A percentile compares a stretch with the other conserved stretches of the same genome.
Conservation (phyloP, 306 rosid species). For the Cajanus cajan region DNA sequence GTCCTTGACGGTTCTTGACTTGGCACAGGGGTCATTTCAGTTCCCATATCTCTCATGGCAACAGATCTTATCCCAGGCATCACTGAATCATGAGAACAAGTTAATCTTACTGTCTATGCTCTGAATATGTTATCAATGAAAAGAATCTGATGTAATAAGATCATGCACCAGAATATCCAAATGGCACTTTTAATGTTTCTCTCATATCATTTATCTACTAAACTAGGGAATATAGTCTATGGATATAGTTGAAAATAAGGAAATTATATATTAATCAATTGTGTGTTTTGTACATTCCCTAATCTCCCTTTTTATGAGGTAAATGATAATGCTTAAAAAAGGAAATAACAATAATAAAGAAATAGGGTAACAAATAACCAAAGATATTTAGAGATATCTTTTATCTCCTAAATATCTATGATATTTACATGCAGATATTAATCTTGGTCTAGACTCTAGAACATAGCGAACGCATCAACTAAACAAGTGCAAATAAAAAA, state of each 20-base stretch:
- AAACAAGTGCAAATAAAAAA: neutral
- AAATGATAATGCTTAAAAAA: no score
- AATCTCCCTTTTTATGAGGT: no score
- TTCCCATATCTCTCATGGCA: constrained; percentile 99
- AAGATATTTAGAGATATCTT: no score
- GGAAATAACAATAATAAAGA: no score
- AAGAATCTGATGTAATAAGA: neutral
- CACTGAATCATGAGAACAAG: constrained; percentile 50
- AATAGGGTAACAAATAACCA: no score
- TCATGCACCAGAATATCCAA: neutral
- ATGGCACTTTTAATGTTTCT: neutral
- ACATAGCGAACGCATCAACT: neutral
- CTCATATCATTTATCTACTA: neutral
- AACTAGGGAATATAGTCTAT: neutral
- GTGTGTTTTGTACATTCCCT: no score
- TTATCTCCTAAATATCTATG: no score
- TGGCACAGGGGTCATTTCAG: constrained; percentile 93
- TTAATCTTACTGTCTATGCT: neutral
- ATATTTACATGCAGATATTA: no score
- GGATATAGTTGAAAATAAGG: no score
- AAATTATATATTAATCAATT: no score
- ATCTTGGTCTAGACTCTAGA: neutral
- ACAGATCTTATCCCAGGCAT: constrained; percentile 76
- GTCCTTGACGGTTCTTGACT: constrained; percentile 96
- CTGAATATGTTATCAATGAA: neutral